Evolutionary conservation across 345 rosid species (phyloP).

Genomic region (Orychophragmus violaceus): DNA sequence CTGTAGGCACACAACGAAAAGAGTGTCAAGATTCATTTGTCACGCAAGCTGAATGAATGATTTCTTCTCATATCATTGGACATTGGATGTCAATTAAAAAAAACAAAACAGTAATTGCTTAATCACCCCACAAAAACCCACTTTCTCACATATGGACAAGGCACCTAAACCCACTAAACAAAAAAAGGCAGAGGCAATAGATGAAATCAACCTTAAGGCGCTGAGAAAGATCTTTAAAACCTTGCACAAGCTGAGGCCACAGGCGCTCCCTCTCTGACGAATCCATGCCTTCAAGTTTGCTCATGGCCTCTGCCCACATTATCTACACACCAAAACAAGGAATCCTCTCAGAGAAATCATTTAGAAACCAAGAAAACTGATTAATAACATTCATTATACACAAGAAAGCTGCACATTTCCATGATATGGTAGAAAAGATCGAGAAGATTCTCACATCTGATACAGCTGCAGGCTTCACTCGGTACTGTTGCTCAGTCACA

Average conservation of each 20-base stretch:
- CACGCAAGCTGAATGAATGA: neutral
- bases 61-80: neutral
- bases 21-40: neutral
- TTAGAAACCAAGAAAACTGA: neutral
- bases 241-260: slow-evolving; percentile 97
- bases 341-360: neutral
- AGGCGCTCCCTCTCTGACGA: slow-evolving; percentile 78
- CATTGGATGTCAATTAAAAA: neutral
- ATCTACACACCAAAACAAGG: slow-evolving; percentile 53
- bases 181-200: neutral
- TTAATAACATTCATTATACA: neutral
- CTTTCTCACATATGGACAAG: neutral
- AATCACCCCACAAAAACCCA: neutral
- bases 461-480: too few relatives aligned
- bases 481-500: too few relatives aligned
- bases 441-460: slow-evolving; percentile 39
- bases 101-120: neutral
- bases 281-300: slow-evolving; percentile 92
- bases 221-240: slow-evolving; percentile 86
- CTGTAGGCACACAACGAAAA: slow-evolving; percentile 16
- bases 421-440: neutral
- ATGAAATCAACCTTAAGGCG: slow-evolving; percentile 60
- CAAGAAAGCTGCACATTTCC: neutral
- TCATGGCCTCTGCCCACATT: slow-evolving; percentile 96
- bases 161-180: slow-evolving; percentile 7